Evolutionary conservation across 306 rosid species (phyloP).

Genomic region (Malus fusca): DNA sequence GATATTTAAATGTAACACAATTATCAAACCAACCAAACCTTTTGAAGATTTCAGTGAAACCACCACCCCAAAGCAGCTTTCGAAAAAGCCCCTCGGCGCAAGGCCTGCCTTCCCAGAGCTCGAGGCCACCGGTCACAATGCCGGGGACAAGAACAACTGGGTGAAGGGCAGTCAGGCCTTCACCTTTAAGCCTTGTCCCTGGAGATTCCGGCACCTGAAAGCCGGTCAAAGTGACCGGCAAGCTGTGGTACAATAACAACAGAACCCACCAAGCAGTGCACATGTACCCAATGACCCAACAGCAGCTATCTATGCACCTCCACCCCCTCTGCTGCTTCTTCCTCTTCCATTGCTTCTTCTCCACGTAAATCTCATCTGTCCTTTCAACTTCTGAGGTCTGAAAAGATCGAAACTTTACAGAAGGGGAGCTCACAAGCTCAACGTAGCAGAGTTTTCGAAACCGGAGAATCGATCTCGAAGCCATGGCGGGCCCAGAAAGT

Average conservation of each 20-base stretch:
- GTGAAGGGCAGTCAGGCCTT: constrained; percentile 45
- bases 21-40: constrained; percentile 31
- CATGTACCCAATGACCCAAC: constrained; percentile 54
- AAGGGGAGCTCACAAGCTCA: constrained; percentile 21
- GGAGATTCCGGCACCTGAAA: constrained; percentile 50
- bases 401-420: constrained; percentile 18
- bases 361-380: constrained; percentile 2
- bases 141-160: constrained; percentile 58
- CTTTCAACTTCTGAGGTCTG: constrained; percentile 6
- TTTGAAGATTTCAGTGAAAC: constrained; percentile 53
- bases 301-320: constrained; percentile 46
- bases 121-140: constrained; percentile 51
- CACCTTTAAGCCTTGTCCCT: constrained; percentile 44
- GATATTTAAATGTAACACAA: neutral
- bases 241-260: constrained; percentile 32
- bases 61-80: constrained; percentile 61
- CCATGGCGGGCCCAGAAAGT: constrained; percentile 22
- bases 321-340: constrained; percentile 30
- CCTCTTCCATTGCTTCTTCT: constrained; percentile 15
- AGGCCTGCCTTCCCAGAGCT: constrained; percentile 78
- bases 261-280: constrained; percentile 71
- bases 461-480: constrained; percentile 25
- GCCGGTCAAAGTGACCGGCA: constrained; percentile 32
- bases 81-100: constrained; percentile 60
- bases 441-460: constrained; percentile 26